Base-by-base conservation (phyloP, 306 rosid species). In the Glycyrrhiza uralensis region DNA sequence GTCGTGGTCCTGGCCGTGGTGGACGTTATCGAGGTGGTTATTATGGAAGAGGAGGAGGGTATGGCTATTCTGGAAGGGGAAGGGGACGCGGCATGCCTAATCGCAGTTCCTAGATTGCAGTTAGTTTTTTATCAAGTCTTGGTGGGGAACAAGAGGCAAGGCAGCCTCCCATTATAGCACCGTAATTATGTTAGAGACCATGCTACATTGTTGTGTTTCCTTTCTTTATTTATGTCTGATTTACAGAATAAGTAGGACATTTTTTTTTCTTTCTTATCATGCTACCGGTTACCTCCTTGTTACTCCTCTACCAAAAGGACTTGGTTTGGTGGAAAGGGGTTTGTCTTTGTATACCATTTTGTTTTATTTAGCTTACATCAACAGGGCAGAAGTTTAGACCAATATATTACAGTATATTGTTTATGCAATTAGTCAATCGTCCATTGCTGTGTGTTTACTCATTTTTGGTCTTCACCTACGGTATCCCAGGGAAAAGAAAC, bases 1-100 rank as follows among this genome's bases (percentile, higher is more conserved):
- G 96, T 17, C 92, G 88, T 51, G 87, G 89, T n/a, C 86, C 79
- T 51, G 79, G 85, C 13, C 94, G 90, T 29, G 92, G 98, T 45
- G 96, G 98, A 3, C 92, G 85, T 50, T 54, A 6, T 17, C 88
- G 92, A 22, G 97, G 98, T 59, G 96, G 97, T 69, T 93, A 85
- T 70, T 80, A 93, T 76, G 90, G 90, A 69, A 84, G 94, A 70
- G 90, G 90, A 66, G 83, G 96, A 72, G 89, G 89, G 0, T 87
- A 88, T 59, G 83, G 93, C 75, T 82, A 79, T 46, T 45, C 26
- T 13, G 96, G 94, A 38, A 86, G 98, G 82, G 96, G 92, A 50
- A 87, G 97, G 55, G 98, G 96, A 17, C 81, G 90, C 0, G 86
- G 81, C 42, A 79, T 79, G 86, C 38, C 92, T 6, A 11, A 66